These are phyloP conservation scores for Arabis hirsuta DNA, from an alignment of 345 rosid species.

Conservation along the genomic window DNA sequence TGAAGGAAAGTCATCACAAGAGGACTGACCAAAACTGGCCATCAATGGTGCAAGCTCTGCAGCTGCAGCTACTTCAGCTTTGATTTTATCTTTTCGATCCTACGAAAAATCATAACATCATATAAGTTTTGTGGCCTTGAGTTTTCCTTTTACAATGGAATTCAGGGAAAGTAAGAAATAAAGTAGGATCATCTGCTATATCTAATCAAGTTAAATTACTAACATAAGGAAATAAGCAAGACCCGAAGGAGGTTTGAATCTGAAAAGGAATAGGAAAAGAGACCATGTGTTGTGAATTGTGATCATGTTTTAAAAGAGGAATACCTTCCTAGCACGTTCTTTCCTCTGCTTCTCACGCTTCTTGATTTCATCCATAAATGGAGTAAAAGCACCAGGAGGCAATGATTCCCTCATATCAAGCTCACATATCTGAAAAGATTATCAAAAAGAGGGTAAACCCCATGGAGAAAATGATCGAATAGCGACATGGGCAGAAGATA, in stretches of 20 bases:
- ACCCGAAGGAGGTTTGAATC: not conserved
- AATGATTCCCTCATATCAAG: conserved; percentile 72
- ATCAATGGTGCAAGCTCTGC: conserved; percentile 52
- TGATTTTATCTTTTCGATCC: conserved; percentile 78
- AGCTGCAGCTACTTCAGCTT: conserved; percentile 74
- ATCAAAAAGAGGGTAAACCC: conserved; percentile 21
- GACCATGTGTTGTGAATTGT: not conserved
- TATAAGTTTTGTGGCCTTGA: conserved; percentile 14
- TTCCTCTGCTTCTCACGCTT: conserved; percentile 86
- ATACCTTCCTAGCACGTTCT: conserved; percentile 77
- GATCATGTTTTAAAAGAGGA: conserved; percentile 2
- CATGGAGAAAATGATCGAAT: conserved; percentile 1
- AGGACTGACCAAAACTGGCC: conserved; percentile 53
- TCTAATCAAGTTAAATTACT: not conserved
- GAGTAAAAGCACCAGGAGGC: conserved; percentile 69
- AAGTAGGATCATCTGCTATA: not conserved
- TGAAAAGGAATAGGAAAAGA: not conserved
- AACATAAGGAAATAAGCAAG: conserved; percentile 14
- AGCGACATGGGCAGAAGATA: conserved; percentile 4
- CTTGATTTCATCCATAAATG: conserved; percentile 85
- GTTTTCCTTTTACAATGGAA: not conserved
- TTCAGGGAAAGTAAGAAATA: not conserved
- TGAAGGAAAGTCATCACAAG: conserved; percentile 51
- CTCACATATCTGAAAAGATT: conserved; percentile 78
- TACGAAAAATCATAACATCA: conserved; percentile 42